Evolutionary conservation across 352 stramenopile genomes (phyloP).

Genomic region (Blastocystis sp.): DNA sequence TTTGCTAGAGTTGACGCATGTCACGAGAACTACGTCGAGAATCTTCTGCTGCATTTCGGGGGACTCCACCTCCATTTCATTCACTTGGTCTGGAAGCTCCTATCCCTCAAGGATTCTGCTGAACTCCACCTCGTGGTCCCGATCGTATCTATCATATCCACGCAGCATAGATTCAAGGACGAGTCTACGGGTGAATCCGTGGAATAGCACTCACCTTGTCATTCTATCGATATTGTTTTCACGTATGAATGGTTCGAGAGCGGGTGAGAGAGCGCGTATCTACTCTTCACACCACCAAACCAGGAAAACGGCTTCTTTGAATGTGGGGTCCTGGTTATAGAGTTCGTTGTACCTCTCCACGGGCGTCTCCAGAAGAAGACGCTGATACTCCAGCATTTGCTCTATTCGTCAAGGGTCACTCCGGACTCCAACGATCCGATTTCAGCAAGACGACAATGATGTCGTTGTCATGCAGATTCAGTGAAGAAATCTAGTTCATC

Average conservation of each 20-base stretch:
- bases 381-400: not conserved
- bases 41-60: slow-evolving; percentile 46
- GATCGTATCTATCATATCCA: no score
- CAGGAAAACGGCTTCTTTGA: not conserved
- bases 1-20: not conserved
- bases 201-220: not conserved
- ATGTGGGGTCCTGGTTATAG: slow-evolving; percentile 1
- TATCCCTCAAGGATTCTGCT: no score
- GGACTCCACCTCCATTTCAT: slow-evolving; percentile 35
- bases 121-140: no score
- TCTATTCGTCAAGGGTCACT: not conserved
- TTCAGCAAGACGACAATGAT: slow-evolving; percentile 21
- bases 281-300: not conserved
- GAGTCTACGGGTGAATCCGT: not conserved
- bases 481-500: slow-evolving; percentile 11
- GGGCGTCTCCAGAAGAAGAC: slow-evolving; percentile 5
- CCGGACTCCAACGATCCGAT: slow-evolving; percentile 6
- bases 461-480: slow-evolving; percentile 29
- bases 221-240: not conserved
- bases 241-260: not conserved
- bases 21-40: not conserved
- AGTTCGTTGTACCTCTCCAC: not conserved
- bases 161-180: not conserved
- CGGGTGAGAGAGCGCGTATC: not conserved
- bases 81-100: not conserved